Conservation (phyloP, 305 asterid genomes). For the Fraxinus ornus region DNA sequence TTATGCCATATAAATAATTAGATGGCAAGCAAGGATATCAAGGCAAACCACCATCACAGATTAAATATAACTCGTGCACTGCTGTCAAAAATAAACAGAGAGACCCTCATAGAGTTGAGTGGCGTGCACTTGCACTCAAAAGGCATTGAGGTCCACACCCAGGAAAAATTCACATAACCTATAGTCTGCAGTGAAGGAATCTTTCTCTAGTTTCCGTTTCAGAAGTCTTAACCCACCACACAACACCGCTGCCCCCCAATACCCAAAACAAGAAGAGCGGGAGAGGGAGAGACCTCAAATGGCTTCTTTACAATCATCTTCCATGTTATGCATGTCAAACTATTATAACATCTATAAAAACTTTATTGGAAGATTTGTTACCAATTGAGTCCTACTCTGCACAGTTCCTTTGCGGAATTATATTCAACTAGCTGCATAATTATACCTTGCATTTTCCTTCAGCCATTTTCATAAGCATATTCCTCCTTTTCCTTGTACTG, state of each 20-base stretch:
- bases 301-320: slow-evolving; percentile 15
- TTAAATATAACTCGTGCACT: not conserved
- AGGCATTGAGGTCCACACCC: not conserved
- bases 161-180: not conserved
- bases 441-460: slow-evolving; percentile 97
- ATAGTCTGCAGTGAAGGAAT: not conserved
- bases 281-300: not conserved
- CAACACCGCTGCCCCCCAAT: not conserved
- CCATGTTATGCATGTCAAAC: slow-evolving; percentile 11
- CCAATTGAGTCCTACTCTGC: not conserved
- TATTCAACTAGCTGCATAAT: slow-evolving; percentile 8
- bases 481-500: slow-evolving; percentile 83
- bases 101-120: not conserved
- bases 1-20: slow-evolving; percentile 3
- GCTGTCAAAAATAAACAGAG: not conserved
- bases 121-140: not conserved
- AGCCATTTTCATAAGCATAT: slow-evolving; percentile 96
- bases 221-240: not conserved
- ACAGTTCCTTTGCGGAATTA: not conserved
- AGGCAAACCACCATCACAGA: slow-evolving; percentile 9
- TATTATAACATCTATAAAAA: slow-evolving; percentile 5
- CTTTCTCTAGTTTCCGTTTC: not conserved
- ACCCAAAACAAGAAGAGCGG: not conserved
- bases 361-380: not conserved
- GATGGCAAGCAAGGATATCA: slow-evolving; percentile 7